phyloP scores from a whole-genome alignment of 169 alveolate species.

The Cryptosporidium canis region DNA sequence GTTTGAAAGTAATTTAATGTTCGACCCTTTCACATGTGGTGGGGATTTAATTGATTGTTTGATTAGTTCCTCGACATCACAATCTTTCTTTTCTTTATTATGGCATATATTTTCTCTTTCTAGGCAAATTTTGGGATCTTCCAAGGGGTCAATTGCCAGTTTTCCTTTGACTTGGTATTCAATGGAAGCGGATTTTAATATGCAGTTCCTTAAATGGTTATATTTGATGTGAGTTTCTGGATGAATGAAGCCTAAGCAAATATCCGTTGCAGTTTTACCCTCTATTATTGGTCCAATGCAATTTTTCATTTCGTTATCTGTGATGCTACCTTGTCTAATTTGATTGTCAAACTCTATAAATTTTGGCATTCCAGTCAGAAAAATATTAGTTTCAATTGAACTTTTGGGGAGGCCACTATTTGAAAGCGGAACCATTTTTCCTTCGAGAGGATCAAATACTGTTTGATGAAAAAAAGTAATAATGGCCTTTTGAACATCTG shows the following conservation, averaged over 20 bases:
- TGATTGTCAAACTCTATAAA: constrained; percentile 26
- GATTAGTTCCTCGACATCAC: constrained; percentile 16
- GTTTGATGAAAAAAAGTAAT: constrained; percentile 68
- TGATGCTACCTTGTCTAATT: background rate
- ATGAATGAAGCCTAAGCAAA: constrained; percentile 48
- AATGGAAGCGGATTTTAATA: background rate
- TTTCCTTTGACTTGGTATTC: background rate
- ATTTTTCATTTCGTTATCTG: constrained; percentile 1
- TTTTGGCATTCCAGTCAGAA: constrained; percentile 10
- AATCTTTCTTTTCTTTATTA: background rate
- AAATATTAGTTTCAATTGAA: background rate
- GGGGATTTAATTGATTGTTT: constrained; percentile 43
- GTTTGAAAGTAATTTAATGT: background rate
- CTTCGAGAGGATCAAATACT: constrained; percentile 32
- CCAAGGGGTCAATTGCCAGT: background rate
- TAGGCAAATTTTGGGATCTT: background rate
- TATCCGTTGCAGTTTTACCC: constrained; percentile 20
- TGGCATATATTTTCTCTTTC: background rate
- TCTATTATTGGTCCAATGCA: constrained; percentile 51
- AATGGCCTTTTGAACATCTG: constrained; percentile 36
- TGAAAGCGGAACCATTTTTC: constrained; percentile 64
- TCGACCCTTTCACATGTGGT: background rate
- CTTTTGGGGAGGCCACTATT: constrained; percentile 8
- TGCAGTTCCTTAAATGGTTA: background rate
- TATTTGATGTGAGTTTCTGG: constrained; percentile 19